Evolutionary conservation across 148 eudicot genomes (phyloP).

Genomic region (Cornus suecica): DNA sequence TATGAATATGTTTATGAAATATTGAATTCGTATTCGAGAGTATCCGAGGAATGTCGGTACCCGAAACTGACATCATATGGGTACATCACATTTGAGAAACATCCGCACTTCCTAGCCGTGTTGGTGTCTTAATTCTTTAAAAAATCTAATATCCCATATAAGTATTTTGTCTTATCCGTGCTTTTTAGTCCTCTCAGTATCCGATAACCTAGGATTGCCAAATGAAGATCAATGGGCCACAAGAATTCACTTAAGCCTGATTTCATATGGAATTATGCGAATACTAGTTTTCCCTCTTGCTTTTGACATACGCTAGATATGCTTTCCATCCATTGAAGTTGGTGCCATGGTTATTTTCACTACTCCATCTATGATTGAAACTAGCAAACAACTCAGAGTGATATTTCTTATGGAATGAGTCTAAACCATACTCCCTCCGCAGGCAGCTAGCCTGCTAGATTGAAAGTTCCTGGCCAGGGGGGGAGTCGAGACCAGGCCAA

Average conservation of each 20-base stretch:
- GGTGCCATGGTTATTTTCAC: neutral
- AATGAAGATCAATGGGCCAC: neutral
- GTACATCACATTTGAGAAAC: no score
- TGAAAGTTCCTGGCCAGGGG: no score
- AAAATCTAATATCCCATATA: no score
- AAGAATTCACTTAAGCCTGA: neutral
- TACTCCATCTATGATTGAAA: neutral
- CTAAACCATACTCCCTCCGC: neutral
- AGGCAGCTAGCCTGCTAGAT: no score
- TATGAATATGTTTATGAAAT: no score
- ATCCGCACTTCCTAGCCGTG: no score
- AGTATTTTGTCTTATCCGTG: no score
- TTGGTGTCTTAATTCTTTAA: no score
- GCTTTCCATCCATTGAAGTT: neutral
- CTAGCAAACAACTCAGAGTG: neutral
- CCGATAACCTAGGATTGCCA: neutral
- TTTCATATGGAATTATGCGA: neutral
- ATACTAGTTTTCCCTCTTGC: neutral
- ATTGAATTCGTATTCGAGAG: no score
- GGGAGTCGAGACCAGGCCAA: no score
- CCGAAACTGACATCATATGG: no score
- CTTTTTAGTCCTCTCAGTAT: neutral
- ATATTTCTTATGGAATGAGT: neutral
- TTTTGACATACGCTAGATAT: neutral
- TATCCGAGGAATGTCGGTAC: no score